phyloP scores from a whole-genome alignment of 1,284 basidiomycete genomes.

The Xerocomus tenax region DNA sequence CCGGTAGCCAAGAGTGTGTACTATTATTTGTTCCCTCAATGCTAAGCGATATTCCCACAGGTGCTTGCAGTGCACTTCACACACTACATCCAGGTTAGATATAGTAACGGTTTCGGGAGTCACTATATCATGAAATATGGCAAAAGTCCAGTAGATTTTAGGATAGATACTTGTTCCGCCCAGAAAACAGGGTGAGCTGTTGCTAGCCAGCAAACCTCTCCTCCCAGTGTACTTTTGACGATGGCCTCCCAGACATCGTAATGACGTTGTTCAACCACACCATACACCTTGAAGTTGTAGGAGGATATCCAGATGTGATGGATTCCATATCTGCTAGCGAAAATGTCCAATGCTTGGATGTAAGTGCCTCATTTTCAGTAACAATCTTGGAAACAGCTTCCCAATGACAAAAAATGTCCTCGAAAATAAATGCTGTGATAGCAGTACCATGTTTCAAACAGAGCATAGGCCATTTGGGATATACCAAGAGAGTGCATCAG shows the following conservation, averaged over 20 bases:
- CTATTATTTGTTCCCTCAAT: too few species aligned
- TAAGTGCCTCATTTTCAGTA: constrained; percentile 19
- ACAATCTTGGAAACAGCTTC: constrained; percentile 6
- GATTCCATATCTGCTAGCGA: constrained; percentile 32
- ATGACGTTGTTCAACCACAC: constrained; percentile 29
- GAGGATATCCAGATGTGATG: constrained; percentile 36
- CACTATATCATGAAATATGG: too few species aligned
- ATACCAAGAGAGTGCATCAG: constrained; percentile 16
- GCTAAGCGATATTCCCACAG: too few species aligned
- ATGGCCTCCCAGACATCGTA: constrained; percentile 15
- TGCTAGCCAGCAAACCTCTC: constrained; percentile 28
- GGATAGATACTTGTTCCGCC: constrained; percentile 30
- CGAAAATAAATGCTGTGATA: not conserved
- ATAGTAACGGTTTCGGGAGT: too few species aligned
- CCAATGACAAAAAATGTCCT: constrained; percentile 6
- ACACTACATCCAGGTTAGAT: too few species aligned
- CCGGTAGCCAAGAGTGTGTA: too few species aligned
- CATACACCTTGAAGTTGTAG: constrained; percentile 40
- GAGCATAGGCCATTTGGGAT: constrained; percentile 20
- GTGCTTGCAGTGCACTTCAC: too few species aligned
- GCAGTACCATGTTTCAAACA: constrained; percentile 5
- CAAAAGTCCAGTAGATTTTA: not conserved
- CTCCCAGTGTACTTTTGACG: constrained; percentile 32
- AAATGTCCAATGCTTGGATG: constrained; percentile 28
- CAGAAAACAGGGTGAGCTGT: constrained; percentile 32